Conservation (phyloP, 2,329 filamentous ascomycete species). For the Alternaria sp. region DNA sequence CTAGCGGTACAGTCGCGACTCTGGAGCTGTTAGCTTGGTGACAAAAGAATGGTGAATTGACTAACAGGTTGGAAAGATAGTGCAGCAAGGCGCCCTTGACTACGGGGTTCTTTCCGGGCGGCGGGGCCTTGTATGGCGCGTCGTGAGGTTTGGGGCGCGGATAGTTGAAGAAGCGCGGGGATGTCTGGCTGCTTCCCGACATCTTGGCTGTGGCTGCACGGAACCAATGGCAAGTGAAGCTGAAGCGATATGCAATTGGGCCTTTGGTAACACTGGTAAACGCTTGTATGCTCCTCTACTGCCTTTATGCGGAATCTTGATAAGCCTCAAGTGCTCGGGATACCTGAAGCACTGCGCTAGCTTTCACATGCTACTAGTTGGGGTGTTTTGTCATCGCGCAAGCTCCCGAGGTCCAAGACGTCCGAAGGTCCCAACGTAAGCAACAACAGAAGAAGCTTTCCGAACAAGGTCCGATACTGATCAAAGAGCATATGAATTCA, state of each 20-base stretch:
- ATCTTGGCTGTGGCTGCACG: conserved; percentile 23
- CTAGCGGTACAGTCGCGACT: conserved; percentile 63
- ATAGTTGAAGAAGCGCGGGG: conserved; percentile 43
- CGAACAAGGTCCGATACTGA: background rate
- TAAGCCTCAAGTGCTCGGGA: background rate
- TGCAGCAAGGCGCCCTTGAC: conserved; percentile 70
- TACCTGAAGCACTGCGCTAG: background rate
- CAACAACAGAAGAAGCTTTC: background rate
- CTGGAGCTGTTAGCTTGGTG: conserved; percentile 48
- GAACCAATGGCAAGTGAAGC: background rate
- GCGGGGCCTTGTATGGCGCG: conserved; percentile 43
- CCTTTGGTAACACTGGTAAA: background rate
- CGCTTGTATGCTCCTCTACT: background rate
- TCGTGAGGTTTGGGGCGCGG: conserved; percentile 41
- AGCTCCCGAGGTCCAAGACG: background rate
- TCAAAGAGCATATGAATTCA: background rate
- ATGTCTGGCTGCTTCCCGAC: conserved; percentile 22
- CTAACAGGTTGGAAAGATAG: conserved; percentile 67
- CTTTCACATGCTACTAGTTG: conserved; percentile 5
- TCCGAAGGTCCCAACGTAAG: background rate
- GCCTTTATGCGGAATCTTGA: background rate
- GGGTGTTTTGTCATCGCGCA: background rate
- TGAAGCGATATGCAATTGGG: background rate
- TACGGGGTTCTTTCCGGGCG: conserved; percentile 67
- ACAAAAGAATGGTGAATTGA: conserved; percentile 11